Conservation (phyloP, 805 yeast species). For the Candida gorgasii region DNA sequence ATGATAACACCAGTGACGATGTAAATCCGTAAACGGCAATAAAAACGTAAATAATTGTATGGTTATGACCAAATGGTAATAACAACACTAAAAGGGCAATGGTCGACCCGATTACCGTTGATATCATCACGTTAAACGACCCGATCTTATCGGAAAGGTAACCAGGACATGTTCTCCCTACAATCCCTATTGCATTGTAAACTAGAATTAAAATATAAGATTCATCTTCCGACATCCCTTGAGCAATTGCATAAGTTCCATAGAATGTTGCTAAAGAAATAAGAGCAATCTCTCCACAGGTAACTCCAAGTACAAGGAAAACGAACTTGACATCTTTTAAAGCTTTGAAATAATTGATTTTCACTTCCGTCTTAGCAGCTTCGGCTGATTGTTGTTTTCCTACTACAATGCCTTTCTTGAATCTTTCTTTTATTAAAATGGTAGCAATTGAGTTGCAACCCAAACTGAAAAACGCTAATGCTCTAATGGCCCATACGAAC, state of each 20-base stretch:
- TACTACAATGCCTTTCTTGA: slow-evolving; percentile 9
- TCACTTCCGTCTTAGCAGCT: slow-evolving; percentile 16
- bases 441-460: slow-evolving; percentile 27
- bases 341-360: slow-evolving; percentile 35
- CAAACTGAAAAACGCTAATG: slow-evolving; percentile 39
- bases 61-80: slow-evolving; percentile 60
- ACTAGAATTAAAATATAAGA: slow-evolving; percentile 48
- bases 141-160: slow-evolving; percentile 55
- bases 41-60: slow-evolving; percentile 50
- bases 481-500: slow-evolving; percentile 59
- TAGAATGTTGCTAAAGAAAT: slow-evolving; percentile 54
- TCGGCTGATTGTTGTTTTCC: background rate
- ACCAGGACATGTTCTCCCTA: slow-evolving; percentile 59
- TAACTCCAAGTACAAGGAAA: slow-evolving; percentile 40
- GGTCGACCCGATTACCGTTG: slow-evolving; percentile 47
- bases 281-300: slow-evolving; percentile 51
- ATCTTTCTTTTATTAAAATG: slow-evolving; percentile 29
- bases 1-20: slow-evolving; percentile 60
- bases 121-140: slow-evolving; percentile 54
- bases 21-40: slow-evolving; percentile 58
- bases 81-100: slow-evolving; percentile 56
- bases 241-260: slow-evolving; percentile 56
- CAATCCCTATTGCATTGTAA: slow-evolving; percentile 45
- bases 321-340: slow-evolving; percentile 39
- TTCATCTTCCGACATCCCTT: slow-evolving; percentile 45